phyloP scores from a whole-genome alignment of 2,329 filamentous ascomycete species.

The Botrytis aclada region DNA sequence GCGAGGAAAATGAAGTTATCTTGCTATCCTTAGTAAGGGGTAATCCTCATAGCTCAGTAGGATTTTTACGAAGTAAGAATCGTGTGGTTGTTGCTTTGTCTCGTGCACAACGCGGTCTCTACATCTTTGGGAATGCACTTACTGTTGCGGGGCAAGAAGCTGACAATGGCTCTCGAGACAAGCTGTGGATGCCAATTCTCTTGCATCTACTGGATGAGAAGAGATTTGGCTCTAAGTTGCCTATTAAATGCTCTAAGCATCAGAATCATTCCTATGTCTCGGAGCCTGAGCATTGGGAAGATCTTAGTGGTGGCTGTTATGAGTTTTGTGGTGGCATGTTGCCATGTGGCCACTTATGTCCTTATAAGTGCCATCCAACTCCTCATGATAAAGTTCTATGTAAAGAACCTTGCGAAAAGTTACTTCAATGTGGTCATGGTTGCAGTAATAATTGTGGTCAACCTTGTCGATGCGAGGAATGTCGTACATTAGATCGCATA shows the following conservation, averaged over 20 bases:
- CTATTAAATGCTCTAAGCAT: conserved; percentile 63
- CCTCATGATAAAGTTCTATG: conserved; percentile 32
- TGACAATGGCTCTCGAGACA: conserved; percentile 26
- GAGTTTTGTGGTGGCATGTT: conserved; percentile 43
- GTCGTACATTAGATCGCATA: conserved; percentile 14
- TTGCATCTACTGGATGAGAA: conserved; percentile 43
- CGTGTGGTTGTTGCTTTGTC: conserved; percentile 58
- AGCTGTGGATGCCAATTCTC: conserved; percentile 38
- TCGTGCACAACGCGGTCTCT: conserved; percentile 75
- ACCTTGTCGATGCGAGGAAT: conserved; percentile 31
- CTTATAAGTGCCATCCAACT: conserved; percentile 34
- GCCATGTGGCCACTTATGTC: conserved; percentile 35
- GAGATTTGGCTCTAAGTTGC: conserved; percentile 45
- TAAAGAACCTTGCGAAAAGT: conserved; percentile 26
- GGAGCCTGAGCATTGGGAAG: conserved; percentile 51
- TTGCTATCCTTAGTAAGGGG: conserved; percentile 78
- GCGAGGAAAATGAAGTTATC: conserved; percentile 84
- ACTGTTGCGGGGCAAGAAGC: conserved; percentile 39
- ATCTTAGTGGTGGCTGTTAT: conserved; percentile 52
- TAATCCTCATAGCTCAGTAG: conserved; percentile 55
- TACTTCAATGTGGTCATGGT: conserved; percentile 34
- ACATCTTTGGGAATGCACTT: conserved; percentile 75
- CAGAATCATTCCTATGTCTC: conserved; percentile 49
- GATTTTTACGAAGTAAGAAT: conserved; percentile 67
- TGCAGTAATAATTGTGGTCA: conserved; percentile 32